phyloP scores from a whole-genome alignment of 768 basidiomycete species.

The Tricholoma saponaceum region DNA sequence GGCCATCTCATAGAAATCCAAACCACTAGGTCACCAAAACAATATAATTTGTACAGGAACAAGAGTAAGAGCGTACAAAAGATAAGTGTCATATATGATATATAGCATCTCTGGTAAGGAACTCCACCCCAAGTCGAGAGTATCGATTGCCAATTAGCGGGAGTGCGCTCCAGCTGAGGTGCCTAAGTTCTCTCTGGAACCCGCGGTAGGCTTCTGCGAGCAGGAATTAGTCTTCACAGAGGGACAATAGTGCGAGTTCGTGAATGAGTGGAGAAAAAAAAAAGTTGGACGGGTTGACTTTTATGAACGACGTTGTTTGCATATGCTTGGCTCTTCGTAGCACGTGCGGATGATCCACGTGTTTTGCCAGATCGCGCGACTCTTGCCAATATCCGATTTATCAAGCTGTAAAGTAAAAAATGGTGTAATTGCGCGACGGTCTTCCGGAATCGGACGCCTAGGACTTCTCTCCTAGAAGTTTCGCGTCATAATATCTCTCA shows the following conservation, averaged over 20 bases:
- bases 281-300: slow-evolving; percentile 3
- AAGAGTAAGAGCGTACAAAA: neutral
- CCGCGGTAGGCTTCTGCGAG: slow-evolving; percentile 33
- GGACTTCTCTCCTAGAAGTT: too few relatives aligned
- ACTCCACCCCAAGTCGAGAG: slow-evolving; percentile 25
- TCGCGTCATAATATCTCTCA: neutral
- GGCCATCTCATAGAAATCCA: neutral
- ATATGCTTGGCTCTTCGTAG: neutral
- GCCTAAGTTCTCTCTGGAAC: slow-evolving; percentile 21
- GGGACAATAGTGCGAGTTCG: slow-evolving; percentile 31
- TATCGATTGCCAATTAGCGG: slow-evolving; percentile 17
- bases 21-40: too few relatives aligned
- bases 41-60: too few relatives aligned
- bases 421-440: neutral
- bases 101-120: slow-evolving; percentile 34
- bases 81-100: slow-evolving; percentile 7
- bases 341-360: neutral
- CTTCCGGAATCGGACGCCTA: neutral
- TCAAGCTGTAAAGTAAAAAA: too few relatives aligned
- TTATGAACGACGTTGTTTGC: slow-evolving; percentile 3
- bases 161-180: slow-evolving; percentile 32
- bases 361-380: slow-evolving; percentile 13
- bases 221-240: slow-evolving; percentile 23
- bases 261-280: slow-evolving; percentile 24
- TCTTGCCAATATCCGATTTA: too few relatives aligned